Conservation (phyloP, 106 monocot genomes). For the Platanthera guangdongensis region DNA sequence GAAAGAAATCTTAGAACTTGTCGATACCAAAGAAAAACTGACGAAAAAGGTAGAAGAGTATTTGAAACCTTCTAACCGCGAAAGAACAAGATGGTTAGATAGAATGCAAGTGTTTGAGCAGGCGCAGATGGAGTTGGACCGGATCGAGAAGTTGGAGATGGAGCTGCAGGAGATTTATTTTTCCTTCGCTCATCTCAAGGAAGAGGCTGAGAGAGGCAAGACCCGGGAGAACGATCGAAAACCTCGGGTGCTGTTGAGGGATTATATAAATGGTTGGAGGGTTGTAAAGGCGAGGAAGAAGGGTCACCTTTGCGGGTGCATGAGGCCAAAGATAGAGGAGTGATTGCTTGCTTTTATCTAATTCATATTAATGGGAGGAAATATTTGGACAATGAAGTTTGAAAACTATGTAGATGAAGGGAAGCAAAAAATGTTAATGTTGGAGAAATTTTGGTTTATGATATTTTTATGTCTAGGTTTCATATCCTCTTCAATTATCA, state of each 20-base stretch:
- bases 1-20: slow-evolving; percentile 34
- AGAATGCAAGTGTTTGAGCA: slow-evolving; percentile 41
- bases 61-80: slow-evolving; percentile 3
- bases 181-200: slow-evolving; percentile 42
- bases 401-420: neutral
- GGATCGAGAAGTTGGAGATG: slow-evolving; percentile 65
- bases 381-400: neutral
- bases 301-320: slow-evolving; percentile 13
- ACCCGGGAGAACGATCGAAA: neutral
- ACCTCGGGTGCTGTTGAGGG: slow-evolving; percentile 14
- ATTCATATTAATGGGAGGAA: neutral
- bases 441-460: too few relatives aligned
- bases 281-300: slow-evolving; percentile 8
- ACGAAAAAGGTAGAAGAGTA: slow-evolving; percentile 42
- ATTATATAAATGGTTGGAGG: slow-evolving; percentile 11
- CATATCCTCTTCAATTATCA: too few relatives aligned
- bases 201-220: slow-evolving; percentile 37
- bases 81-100: slow-evolving; percentile 10
- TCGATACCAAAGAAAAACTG: slow-evolving; percentile 36
- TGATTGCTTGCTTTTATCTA: neutral
- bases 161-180: slow-evolving; percentile 71
- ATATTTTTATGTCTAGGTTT: too few relatives aligned
- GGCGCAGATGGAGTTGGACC: slow-evolving; percentile 45
- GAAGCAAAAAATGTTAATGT: too few relatives aligned
- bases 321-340: slow-evolving; percentile 17